Base-by-base conservation (phyloP, 108 stramenopile species). In the Halocafeteria seosinensis region DNA sequence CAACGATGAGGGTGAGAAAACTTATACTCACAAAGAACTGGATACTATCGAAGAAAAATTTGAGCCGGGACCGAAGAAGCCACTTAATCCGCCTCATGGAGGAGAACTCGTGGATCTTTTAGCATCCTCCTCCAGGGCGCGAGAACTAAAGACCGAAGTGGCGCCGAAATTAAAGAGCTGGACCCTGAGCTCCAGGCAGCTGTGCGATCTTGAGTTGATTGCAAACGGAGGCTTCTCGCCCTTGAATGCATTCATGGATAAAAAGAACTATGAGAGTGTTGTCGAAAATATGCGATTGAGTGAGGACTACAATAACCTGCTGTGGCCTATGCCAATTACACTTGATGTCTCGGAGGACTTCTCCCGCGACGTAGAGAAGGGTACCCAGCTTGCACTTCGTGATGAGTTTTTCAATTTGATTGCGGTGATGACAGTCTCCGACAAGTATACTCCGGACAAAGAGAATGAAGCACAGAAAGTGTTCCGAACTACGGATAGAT, bases 211-310 rank as follows among this genome's bases (percentile, higher is more conserved):
- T 37, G 95, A 96, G 77, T 85, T 96, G 23, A 83, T 96, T 73
- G 87, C 89, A 80, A 94, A 90, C 58, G 96, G 96, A 60, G 96
- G 90, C 73, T 95, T 98, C 79, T 84, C 85, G 55, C 96, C 96
- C 34, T 72, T 98, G 58, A 89, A 89, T 38, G 88, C 88, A 65
- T 98, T 94, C 81, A 98, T 98, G 96, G 82, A 90, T 65, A 87
- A 93, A 69, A 76, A 69, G 5, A 81, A 85, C 26, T 98, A 98
- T 83, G 76, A 79, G 36, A 31, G 38, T 62, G 95, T 97, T 36
- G 92, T 97, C 26, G 85, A 90, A 50, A 80, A 86, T 65, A 82
- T 90, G 81, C 84, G 82, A 21, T 84, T 97, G 57, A 17, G 57
- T 13, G 17, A 33, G 34, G 2, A 3, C 17, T 55, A 9, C 11